A percentile compares a stretch with the other conserved stretches of the same genome.
phyloP scores from a whole-genome alignment of 108 stramenopile species.

The Nitzschia putrida region DNA sequence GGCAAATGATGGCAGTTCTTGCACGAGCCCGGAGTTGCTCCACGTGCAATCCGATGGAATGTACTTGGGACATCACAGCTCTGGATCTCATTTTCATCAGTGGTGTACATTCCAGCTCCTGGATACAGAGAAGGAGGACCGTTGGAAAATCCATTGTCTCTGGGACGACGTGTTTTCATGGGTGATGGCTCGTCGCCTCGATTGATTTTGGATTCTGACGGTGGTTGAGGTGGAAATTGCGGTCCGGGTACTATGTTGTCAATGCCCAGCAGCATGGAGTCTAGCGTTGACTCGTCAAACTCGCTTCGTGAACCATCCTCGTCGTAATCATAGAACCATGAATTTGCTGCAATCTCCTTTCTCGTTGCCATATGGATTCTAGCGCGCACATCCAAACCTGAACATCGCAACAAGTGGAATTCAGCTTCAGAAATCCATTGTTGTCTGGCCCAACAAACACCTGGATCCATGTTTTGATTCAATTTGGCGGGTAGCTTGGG shows the following conservation, averaged over 20 bases:
- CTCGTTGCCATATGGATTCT: slow-evolving; percentile 60
- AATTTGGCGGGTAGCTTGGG: slow-evolving; percentile 6
- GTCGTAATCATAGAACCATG: slow-evolving; percentile 29
- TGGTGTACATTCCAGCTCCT: slow-evolving; percentile 28
- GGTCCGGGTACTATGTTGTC: slow-evolving; percentile 69
- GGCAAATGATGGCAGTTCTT: slow-evolving; percentile 49
- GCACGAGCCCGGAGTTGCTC: slow-evolving; percentile 45
- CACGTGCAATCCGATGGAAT: slow-evolving; percentile 66
- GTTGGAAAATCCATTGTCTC: not conserved
- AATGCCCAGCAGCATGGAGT: slow-evolving; percentile 67
- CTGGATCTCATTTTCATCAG: slow-evolving; percentile 63
- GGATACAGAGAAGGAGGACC: slow-evolving; percentile 6
- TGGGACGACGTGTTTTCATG: not conserved
- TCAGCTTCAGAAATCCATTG: slow-evolving; percentile 44
- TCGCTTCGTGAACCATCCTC: slow-evolving; percentile 34
- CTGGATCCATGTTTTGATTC: not conserved
- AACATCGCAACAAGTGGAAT: slow-evolving; percentile 61
- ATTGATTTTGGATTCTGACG: slow-evolving; percentile 14
- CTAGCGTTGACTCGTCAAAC: slow-evolving; percentile 61
- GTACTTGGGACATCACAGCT: slow-evolving; percentile 55
- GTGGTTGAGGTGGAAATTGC: slow-evolving; percentile 33
- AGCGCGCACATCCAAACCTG: slow-evolving; percentile 73
- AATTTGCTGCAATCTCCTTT: slow-evolving; percentile 24
- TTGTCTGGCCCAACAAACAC: slow-evolving; percentile 53
- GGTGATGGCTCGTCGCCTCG: slow-evolving; percentile 13